Conservation (phyloP, 495 filamentous ascomycete species). For the Cairneyella variabilis region DNA sequence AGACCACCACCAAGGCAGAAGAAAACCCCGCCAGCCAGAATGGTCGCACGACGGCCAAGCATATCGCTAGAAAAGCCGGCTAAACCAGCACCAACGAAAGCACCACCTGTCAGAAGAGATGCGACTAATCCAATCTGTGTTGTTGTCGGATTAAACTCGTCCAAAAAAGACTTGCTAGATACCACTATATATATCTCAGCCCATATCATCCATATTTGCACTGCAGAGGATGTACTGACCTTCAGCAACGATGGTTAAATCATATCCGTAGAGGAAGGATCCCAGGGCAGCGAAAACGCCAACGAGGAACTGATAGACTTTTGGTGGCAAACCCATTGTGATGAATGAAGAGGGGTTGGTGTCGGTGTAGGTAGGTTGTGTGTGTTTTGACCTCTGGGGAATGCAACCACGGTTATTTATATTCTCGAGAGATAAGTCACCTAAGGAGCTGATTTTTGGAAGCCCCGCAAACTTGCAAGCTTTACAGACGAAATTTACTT, state of each 20-base stretch:
- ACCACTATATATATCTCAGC: too few species aligned
- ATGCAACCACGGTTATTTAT: too few species aligned
- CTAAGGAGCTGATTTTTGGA: too few species aligned
- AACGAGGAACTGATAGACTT: conserved; percentile 48
- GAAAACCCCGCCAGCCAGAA: conserved; percentile 34
- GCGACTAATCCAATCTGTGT: conserved; percentile 30
- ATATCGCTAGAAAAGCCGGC: conserved; percentile 8
- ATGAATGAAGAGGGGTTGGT: too few species aligned
- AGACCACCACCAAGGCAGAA: conserved; percentile 39
- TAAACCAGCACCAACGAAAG: conserved; percentile 19
- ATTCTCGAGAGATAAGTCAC: too few species aligned
- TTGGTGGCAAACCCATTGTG: neutral
- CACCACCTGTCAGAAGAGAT: conserved; percentile 37
- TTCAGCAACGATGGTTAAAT: neutral
- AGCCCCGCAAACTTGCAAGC: too few species aligned
- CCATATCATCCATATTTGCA: neutral
- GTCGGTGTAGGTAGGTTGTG: too few species aligned
- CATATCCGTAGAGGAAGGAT: conserved; percentile 53
- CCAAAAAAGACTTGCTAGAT: neutral
- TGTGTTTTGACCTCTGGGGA: too few species aligned
- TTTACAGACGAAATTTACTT: too few species aligned
- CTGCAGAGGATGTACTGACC: neutral
- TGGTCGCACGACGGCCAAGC: conserved; percentile 27
- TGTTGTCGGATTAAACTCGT: neutral
- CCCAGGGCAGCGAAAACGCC: conserved; percentile 58